A percentile compares a stretch with the other conserved stretches of the same genome.
phyloP scores from a whole-genome alignment of 257 asterid species.

The Anisodus tanguticus region DNA sequence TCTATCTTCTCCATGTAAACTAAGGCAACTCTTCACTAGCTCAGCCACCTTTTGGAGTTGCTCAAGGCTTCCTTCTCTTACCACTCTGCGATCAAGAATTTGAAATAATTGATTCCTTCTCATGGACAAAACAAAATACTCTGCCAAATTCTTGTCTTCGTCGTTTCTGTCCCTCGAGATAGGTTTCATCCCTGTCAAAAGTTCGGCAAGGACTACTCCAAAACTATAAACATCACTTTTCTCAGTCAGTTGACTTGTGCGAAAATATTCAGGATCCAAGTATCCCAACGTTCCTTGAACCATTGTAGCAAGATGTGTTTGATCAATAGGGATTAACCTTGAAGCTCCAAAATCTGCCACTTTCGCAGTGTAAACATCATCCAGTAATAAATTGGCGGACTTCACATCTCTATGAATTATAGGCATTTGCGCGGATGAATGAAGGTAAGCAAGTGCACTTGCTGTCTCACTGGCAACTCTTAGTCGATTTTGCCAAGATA shows the following conservation, averaged over 20 bases:
- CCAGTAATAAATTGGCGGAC: conserved; percentile 71
- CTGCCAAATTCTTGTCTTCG: conserved; percentile 56
- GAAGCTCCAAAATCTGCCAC: conserved; percentile 89
- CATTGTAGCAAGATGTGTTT: conserved; percentile 66
- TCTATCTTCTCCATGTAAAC: conserved; percentile 56
- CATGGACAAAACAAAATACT: conserved; percentile 47
- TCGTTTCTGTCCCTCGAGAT: conserved; percentile 51
- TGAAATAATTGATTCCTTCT: conserved; percentile 57
- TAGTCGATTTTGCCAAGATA: conserved; percentile 67
- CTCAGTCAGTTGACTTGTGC: conserved; percentile 65
- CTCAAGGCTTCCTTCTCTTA: conserved; percentile 66
- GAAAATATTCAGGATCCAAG: conserved; percentile 78
- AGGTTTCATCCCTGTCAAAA: conserved; percentile 67
- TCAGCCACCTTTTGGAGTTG: conserved; percentile 57
- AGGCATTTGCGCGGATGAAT: conserved; percentile 67
- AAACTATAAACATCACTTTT: conserved; percentile 86
- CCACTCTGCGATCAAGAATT: conserved; percentile 57
- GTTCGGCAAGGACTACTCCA: conserved; percentile 74
- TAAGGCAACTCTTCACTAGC: conserved; percentile 57
- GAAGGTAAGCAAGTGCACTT: conserved; percentile 71
- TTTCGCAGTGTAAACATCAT: conserved; percentile 60
- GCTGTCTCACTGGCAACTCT: conserved; percentile 73
- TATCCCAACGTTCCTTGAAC: conserved; percentile 86
- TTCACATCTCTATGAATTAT: conserved; percentile 80
- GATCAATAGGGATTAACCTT: conserved; percentile 62